Evolutionary conservation across 192 early-diverging fungal species (phyloP), one percentile per base, ranked within the genome.

Genomic region (Fimicolochytrium jonesii): DNA sequence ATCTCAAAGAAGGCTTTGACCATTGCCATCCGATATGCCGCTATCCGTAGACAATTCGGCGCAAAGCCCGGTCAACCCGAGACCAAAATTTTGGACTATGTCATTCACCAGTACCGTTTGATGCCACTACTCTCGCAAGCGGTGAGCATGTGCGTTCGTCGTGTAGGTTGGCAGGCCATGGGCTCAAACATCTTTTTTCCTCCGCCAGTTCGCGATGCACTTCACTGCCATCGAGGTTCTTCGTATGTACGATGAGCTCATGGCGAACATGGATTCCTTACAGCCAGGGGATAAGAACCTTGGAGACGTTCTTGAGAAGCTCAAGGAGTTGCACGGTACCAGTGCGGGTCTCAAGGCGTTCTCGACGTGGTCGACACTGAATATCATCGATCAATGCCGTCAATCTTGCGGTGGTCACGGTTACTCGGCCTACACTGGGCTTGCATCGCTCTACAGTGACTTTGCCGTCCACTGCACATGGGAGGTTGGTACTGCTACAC

Each of bases 311-410:
- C 80, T 94, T 54, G 88, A 89, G 61, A 80, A 80, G 25, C 83
- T 94, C 66, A 94, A 91, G 77, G 91, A 93, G 68, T 88, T 92
- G 18, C 93, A 95, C 64, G 91, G 90, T 18, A 93, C 93, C 41
- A 87, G 84, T 51, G 90, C 91, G 6, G 93, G 93, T 42, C 79
- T 95, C 58, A 95, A 95, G 73, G 91, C 90, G 46, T 92, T 93
- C 69, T 92, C 91, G 72, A 95, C 93, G 6, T 94, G 92, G 88
- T 89, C 86, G 66, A 89, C 88, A 32, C 79, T 93, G 35, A 86
- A 87, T 67, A 90, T 88, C 44, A 95, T 95, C 56, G 91, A 95
- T 72, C 86, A 91, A 70, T 92, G 90, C 74, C 84, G 93, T 33
- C 93, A 93, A 77, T 78, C 90, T 15, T 80, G 89, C 51, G 93